Percentiles rank a stretch among this genome's conserved stretches.
Conservation (phyloP, 2,329 filamentous ascomycete genomes). For the Pseudocercospora eumusae region DNA sequence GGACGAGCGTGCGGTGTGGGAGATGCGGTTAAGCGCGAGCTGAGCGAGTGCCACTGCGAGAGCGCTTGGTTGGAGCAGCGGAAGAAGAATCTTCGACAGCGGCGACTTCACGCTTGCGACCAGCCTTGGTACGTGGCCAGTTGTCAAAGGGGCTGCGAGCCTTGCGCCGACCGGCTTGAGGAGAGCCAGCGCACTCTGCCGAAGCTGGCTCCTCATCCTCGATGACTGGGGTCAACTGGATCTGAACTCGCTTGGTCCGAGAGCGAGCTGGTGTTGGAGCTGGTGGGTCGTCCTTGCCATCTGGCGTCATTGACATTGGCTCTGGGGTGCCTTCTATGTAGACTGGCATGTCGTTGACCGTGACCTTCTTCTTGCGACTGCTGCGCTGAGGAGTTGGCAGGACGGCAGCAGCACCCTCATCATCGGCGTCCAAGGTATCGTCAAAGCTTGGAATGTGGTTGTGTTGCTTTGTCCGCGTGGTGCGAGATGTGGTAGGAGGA, state of each 20-base stretch:
- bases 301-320: neutral
- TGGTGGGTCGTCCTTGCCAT: neutral
- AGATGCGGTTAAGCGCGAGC: conserved; percentile 3
- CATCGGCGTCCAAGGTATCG: conserved; percentile 18
- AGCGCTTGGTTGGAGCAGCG: conserved; percentile 14
- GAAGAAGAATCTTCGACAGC: neutral
- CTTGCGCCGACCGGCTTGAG: conserved; percentile 23
- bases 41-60: conserved; percentile 17
- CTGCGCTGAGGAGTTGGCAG: conserved; percentile 27
- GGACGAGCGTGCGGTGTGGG: neutral
- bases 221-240: conserved; percentile 42
- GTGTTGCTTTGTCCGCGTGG: conserved; percentile 20
- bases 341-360: conserved; percentile 23
- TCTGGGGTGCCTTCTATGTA: conserved; percentile 36
- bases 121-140: conserved; percentile 65
- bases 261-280: conserved; percentile 26
- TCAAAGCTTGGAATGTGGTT: conserved; percentile 28
- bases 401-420: conserved; percentile 6
- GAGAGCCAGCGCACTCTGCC: conserved; percentile 9
- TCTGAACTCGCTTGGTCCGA: conserved; percentile 30
- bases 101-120: conserved; percentile 25
- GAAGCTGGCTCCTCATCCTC: conserved; percentile 43
- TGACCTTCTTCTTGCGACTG: conserved; percentile 36
- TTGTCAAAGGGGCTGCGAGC: conserved; percentile 64
- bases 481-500: conserved; percentile 24